Percentiles rank a stretch among this genome's conserved stretches.
Evolutionary conservation across 139 green algal genomes (phyloP).

Genomic region (Spirogloea muscicola): DNA sequence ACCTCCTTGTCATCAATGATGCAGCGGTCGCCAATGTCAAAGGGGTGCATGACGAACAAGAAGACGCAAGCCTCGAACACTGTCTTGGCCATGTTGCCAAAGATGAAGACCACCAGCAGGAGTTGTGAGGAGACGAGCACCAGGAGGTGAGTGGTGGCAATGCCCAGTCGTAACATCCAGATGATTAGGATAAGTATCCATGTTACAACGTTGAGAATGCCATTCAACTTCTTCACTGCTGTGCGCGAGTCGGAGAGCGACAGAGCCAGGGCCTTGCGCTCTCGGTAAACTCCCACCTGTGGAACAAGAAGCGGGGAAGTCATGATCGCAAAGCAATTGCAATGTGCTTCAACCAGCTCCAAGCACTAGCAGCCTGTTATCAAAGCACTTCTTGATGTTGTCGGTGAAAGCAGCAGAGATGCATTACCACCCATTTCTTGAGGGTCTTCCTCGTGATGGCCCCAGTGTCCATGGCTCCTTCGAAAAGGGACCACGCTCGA

Average conservation of each 20-base stretch:
- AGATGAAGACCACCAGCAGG: slow-evolving; percentile 32
- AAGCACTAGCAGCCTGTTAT: too few relatives aligned
- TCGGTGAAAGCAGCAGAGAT: too few relatives aligned
- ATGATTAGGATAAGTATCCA: slow-evolving; percentile 48
- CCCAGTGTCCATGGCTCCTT: slow-evolving; percentile 14
- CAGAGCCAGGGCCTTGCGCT: slow-evolving; percentile 64
- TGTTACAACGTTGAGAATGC: slow-evolving; percentile 50
- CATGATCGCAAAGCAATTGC: too few relatives aligned
- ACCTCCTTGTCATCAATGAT: slow-evolving; percentile 20
- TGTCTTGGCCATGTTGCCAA: slow-evolving; percentile 39
- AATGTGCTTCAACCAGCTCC: too few relatives aligned
- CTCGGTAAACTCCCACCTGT: too few relatives aligned
- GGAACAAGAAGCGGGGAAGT: too few relatives aligned
- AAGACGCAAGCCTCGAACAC: slow-evolving; percentile 60
- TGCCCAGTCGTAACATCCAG: slow-evolving; percentile 58
- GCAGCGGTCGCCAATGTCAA: slow-evolving; percentile 64
- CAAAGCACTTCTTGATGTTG: too few relatives aligned
- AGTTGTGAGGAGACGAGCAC: slow-evolving; percentile 25
- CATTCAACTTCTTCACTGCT: slow-evolving; percentile 68
- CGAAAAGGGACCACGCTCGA: slow-evolving; percentile 10
- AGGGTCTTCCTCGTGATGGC: slow-evolving; percentile 4
- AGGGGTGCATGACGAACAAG: slow-evolving; percentile 71
- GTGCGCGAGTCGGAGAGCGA: slow-evolving; percentile 69
- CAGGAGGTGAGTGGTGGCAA: slow-evolving; percentile 45
- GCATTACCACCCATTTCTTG: slow-evolving; percentile 32